Percentiles rank a stretch among this genome's conserved stretches.
phyloP scores from a whole-genome alignment of 257 asterid genomes.

The Gentiana straminea region DNA sequence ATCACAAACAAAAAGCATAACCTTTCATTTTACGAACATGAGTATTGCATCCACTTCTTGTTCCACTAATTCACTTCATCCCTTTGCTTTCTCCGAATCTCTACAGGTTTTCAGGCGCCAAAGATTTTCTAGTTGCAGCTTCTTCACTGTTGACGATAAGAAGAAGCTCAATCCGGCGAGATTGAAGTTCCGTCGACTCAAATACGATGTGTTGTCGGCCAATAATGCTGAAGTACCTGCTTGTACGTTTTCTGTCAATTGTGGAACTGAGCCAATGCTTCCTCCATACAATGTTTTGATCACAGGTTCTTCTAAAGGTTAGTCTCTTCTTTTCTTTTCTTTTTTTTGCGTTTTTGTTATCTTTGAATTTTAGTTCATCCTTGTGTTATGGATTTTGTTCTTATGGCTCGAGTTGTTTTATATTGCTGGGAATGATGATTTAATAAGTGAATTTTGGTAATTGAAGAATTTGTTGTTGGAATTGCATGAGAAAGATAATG shows the following conservation, averaged over 20 bases:
- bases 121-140: slow-evolving; percentile 1
- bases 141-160: slow-evolving; percentile 2
- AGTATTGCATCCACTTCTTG: slow-evolving; percentile 2
- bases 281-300: slow-evolving; percentile 83
- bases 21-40: no score
- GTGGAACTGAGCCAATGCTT: slow-evolving; percentile 41
- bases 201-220: slow-evolving; percentile 4
- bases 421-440: not conserved
- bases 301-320: slow-evolving; percentile 85
- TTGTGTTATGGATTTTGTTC: not conserved
- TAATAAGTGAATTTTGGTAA: not conserved
- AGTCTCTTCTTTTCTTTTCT: not conserved
- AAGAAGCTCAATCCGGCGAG: not conserved
- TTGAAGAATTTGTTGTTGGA: not conserved
- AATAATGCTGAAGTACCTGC: slow-evolving; percentile 14
- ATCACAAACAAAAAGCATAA: no score
- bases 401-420: not conserved
- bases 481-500: no score
- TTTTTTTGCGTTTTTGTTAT: not conserved
- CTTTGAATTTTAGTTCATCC: not conserved
- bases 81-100: not conserved
- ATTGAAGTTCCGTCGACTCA: not conserved
- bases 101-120: not conserved
- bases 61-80: slow-evolving; percentile 1
- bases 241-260: slow-evolving; percentile 15